A percentile compares a stretch with the other conserved stretches of the same genome.
Conservation (phyloP, 768 basidiomycete genomes). For the Calocera viscosa region DNA sequence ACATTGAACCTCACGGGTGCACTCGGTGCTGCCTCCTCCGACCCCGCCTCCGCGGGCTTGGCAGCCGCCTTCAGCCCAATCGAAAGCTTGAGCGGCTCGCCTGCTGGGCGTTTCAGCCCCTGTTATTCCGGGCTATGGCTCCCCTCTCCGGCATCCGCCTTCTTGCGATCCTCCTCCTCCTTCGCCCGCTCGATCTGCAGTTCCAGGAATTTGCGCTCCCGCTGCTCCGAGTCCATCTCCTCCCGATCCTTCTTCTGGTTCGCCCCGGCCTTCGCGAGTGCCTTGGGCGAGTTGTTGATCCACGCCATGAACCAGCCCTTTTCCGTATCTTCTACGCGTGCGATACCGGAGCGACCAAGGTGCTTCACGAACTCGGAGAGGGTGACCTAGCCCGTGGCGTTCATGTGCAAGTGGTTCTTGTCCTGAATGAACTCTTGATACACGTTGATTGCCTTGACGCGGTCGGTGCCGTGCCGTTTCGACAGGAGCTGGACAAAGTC, state of each 20-base stretch:
- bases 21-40: slow-evolving; percentile 25
- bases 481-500: slow-evolving; percentile 87
- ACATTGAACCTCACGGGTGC: slow-evolving; percentile 47
- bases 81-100: slow-evolving; percentile 57
- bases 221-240: slow-evolving; percentile 85
- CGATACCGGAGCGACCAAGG: slow-evolving; percentile 72
- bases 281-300: slow-evolving; percentile 94
- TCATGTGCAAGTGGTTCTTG: slow-evolving; percentile 94
- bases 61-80: slow-evolving; percentile 41
- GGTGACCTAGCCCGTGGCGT: slow-evolving; percentile 93
- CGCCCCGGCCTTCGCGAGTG: slow-evolving; percentile 81
- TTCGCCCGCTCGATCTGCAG: slow-evolving; percentile 89
- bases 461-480: slow-evolving; percentile 84
- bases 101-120: slow-evolving; percentile 61
- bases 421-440: slow-evolving; percentile 98
- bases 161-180: slow-evolving; percentile 25
- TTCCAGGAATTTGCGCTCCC: slow-evolving; percentile 75
- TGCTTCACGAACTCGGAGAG: slow-evolving; percentile 91
- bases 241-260: slow-evolving; percentile 83
- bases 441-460: slow-evolving; percentile 85
- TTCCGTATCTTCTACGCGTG: slow-evolving; percentile 93
- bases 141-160: slow-evolving; percentile 27
- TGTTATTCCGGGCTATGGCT: slow-evolving; percentile 33
- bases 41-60: slow-evolving; percentile 14
- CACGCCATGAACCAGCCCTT: slow-evolving; percentile 96